phyloP scores from a whole-genome alignment of 2,329 filamentous ascomycete species.

The Penicillium sp. region DNA sequence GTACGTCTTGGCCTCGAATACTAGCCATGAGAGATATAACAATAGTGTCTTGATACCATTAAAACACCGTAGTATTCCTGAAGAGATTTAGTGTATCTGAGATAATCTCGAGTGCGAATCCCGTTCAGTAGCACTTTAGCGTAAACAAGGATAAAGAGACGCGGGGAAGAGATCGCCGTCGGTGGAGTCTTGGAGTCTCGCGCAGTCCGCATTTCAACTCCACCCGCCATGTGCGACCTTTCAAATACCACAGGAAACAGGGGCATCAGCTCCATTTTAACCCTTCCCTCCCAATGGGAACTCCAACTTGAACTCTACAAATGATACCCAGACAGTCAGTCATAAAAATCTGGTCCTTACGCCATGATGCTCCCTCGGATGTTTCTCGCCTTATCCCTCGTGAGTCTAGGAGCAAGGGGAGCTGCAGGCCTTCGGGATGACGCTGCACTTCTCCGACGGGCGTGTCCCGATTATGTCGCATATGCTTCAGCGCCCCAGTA shows the following conservation, averaged over 20 bases:
- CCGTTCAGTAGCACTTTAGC: too few relatives aligned
- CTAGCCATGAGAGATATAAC: too few relatives aligned
- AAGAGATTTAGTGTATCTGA: too few relatives aligned
- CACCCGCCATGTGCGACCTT: conserved; percentile 3
- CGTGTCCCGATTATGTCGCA: conserved; percentile 69
- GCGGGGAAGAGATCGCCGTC: conserved; percentile 3
- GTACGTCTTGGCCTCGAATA: too few relatives aligned
- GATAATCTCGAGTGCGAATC: too few relatives aligned
- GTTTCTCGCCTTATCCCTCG: conserved; percentile 21
- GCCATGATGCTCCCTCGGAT: conserved; percentile 21
- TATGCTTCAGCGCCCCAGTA: conserved; percentile 67
- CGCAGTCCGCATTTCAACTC: conserved; percentile 12
- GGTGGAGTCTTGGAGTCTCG: neutral
- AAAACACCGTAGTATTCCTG: too few relatives aligned
- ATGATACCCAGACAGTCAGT: neutral
- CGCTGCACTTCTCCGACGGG: conserved; percentile 41
- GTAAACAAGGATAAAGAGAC: neutral
- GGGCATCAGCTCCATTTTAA: neutral
- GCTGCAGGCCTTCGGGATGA: conserved; percentile 29
- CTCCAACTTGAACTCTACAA: neutral
- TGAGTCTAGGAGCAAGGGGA: conserved; percentile 16
- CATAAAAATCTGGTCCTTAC: neutral
- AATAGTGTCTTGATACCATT: too few relatives aligned
- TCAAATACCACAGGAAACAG: conserved; percentile 7
- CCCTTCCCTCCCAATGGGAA: conserved; percentile 2